phyloP scores from a whole-genome alignment of 2,329 filamentous ascomycete species.

The Pseudonectria foliicola region DNA sequence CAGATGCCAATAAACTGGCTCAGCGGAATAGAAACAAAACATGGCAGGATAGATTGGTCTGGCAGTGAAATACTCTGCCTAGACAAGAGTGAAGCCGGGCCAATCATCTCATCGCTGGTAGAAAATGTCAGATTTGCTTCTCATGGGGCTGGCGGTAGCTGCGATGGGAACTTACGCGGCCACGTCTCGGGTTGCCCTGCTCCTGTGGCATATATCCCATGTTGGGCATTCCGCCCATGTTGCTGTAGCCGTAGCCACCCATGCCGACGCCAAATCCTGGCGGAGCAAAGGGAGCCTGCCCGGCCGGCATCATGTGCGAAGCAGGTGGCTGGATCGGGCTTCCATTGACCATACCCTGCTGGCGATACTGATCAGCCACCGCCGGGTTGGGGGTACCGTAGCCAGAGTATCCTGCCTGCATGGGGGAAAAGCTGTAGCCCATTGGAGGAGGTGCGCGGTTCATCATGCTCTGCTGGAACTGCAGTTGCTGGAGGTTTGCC shows the following conservation, averaged over 20 bases:
- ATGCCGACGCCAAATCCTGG: slow-evolving; percentile 45
- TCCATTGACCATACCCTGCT: slow-evolving; percentile 42
- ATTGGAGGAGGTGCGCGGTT: slow-evolving; percentile 45
- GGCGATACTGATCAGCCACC: slow-evolving; percentile 48
- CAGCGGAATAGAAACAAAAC: slow-evolving; percentile 13
- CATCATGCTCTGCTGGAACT: slow-evolving; percentile 54
- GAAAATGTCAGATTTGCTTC: slow-evolving; percentile 16
- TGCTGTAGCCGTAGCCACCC: slow-evolving; percentile 38
- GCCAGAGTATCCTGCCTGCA: slow-evolving; percentile 50
- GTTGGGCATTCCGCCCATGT: slow-evolving; percentile 38
- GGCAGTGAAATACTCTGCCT: slow-evolving; percentile 8
- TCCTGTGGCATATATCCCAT: slow-evolving; percentile 48
- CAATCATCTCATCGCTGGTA: slow-evolving; percentile 22
- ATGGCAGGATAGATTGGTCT: slow-evolving; percentile 11
- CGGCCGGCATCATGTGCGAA: slow-evolving; percentile 33
- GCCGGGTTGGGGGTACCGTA: slow-evolving; percentile 42
- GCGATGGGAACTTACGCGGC: slow-evolving; percentile 42
- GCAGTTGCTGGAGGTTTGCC: slow-evolving; percentile 45
- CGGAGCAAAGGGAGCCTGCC: slow-evolving; percentile 39
- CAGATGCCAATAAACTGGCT: slow-evolving; percentile 12
- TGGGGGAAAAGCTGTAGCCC: slow-evolving; percentile 49
- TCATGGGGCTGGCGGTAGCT: slow-evolving; percentile 9
- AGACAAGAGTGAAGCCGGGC: slow-evolving; percentile 6
- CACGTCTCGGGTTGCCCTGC: slow-evolving; percentile 48
- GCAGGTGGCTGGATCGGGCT: slow-evolving; percentile 43